Percentiles rank a stretch among this genome's conserved stretches.
Conservation (phyloP, 805 yeast genomes). For the Lachancea cidri region DNA sequence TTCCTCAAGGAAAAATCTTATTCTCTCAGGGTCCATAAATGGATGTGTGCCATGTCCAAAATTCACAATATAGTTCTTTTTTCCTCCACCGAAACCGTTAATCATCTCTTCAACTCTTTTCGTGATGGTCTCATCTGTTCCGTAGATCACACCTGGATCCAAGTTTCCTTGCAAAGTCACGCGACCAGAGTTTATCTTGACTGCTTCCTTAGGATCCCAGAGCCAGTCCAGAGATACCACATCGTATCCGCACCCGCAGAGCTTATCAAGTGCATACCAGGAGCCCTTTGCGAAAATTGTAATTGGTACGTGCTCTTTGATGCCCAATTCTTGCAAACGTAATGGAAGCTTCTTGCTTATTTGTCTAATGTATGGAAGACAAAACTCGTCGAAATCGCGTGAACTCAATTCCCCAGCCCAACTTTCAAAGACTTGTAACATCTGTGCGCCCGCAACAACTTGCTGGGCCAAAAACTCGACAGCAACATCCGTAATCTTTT, state of each 20-base stretch:
- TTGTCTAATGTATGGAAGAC: conserved; percentile 80
- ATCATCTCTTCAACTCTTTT: conserved; percentile 84
- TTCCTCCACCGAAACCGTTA: conserved; percentile 88
- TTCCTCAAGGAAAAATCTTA: conserved; percentile 79
- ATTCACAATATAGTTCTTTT: conserved; percentile 84
- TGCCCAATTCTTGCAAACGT: conserved; percentile 67
- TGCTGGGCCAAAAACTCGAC: conserved; percentile 90
- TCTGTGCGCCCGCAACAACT: conserved; percentile 96
- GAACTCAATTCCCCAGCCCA: conserved; percentile 98
- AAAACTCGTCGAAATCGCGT: conserved; percentile 77
- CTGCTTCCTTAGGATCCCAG: conserved; percentile 80
- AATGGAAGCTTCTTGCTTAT: conserved; percentile 64
- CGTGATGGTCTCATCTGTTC: conserved; percentile 75
- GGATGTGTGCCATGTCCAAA: conserved; percentile 99
- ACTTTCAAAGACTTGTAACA: conserved; percentile 93
- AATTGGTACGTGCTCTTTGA: conserved; percentile 70
- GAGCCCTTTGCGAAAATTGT: conserved; percentile 94
- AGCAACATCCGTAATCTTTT: conserved; percentile 79
- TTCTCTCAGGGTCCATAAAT: conserved; percentile 89
- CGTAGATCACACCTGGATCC: conserved; percentile 94
- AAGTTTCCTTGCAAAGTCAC: conserved; percentile 89
- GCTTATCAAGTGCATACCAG: conserved; percentile 88
- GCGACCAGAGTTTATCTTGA: conserved; percentile 64
- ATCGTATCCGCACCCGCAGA: conserved; percentile 77
- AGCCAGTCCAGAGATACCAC: conserved; percentile 93